Evolutionary conservation across 352 stramenopile species (phyloP), one percentile per base, ranked within the genome.

Genomic region (Elongisporangium undulatum): DNA sequence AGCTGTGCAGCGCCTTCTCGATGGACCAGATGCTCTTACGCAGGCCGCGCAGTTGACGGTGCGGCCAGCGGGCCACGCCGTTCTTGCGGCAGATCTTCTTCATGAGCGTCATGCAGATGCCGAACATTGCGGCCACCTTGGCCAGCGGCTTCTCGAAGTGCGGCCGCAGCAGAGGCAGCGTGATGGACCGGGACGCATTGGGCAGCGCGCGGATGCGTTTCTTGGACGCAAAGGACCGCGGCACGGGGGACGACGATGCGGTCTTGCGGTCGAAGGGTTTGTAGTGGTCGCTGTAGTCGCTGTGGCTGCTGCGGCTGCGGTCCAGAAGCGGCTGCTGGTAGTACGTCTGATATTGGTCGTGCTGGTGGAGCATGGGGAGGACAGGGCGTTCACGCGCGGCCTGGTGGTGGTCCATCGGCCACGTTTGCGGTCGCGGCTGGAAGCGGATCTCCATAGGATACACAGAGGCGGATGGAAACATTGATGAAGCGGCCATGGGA

Each of bases 61-160:
- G 78, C 45, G 82, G 82, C 82, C 82, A 92, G 34, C 79, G 78
- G 26, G 74, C 74, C 56, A 90, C 76, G 52, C 81, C 78, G 63
- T 89, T 89, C 63, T 89, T 87, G 55, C 82, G 78, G 72, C 82
- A 92, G 62, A 90, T 90, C 68, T 89, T 89, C 72, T 92, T 90
- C 82, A 92, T 90, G 49, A 92, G 67, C 58, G 82, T 92, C 80
- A 87, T 88, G 63, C 82, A 92, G 63, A 92, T 92, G 45, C 82
- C 77, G 49, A 92, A 90, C 64, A 90, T 79, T 51, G 69, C 75
- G 21, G 79, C 77, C 65, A 87, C 82, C 50, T 92, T 79, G 22
- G 77, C 79, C 53, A 92, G 68, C 53, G 82, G 82, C 65, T 85
- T 86, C 58, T 92, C 82, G 54, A 91, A 91, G 67, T 90, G 82